Evolutionary conservation across 2,329 filamentous ascomycete genomes (phyloP).

Genomic region (Acrodontium crateriforme): DNA sequence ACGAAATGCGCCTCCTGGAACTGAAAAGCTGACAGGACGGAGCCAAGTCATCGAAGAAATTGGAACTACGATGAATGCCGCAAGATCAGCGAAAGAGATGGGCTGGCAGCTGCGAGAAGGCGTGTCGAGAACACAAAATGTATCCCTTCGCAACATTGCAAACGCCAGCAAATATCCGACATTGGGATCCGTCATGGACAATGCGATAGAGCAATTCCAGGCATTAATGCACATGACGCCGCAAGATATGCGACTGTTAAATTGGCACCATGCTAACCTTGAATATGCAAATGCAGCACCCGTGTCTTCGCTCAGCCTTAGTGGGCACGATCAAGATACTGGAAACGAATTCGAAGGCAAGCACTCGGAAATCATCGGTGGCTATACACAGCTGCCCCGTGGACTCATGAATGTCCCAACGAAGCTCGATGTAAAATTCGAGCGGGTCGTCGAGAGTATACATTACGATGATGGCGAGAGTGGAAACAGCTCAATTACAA

Average conservation of each 20-base stretch:
- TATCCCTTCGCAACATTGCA: conserved; percentile 55
- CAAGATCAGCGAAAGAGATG: conserved; percentile 62
- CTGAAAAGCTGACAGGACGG: conserved; percentile 53
- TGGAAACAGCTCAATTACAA: conserved; percentile 33
- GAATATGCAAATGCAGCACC: conserved; percentile 95
- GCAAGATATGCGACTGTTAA: conserved; percentile 79
- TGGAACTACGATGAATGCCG: conserved; percentile 56
- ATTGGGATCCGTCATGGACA: conserved; percentile 80
- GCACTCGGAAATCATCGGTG: conserved; percentile 85
- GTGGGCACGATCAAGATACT: conserved; percentile 91
- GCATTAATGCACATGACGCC: conserved; percentile 67
- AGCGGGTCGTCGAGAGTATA: conserved; percentile 59
- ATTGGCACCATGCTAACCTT: conserved; percentile 96
- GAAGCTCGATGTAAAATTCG: conserved; percentile 62
- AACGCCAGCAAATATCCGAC: conserved; percentile 51
- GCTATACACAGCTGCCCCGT: conserved; percentile 85
- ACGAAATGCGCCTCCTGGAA: conserved; percentile 36
- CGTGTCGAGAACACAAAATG: conserved; percentile 37
- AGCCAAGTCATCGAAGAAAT: conserved; percentile 58
- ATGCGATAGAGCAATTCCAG: conserved; percentile 80
- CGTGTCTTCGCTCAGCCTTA: conserved; percentile 71
- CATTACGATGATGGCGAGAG: conserved; percentile 36
- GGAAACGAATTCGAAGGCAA: conserved; percentile 95
- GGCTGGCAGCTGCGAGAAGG: conserved; percentile 66
- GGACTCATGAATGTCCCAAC: conserved; percentile 67